Evolutionary conservation across 371 early-diverging fungal genomes (phyloP).

Genomic region (Mortierella sp.): DNA sequence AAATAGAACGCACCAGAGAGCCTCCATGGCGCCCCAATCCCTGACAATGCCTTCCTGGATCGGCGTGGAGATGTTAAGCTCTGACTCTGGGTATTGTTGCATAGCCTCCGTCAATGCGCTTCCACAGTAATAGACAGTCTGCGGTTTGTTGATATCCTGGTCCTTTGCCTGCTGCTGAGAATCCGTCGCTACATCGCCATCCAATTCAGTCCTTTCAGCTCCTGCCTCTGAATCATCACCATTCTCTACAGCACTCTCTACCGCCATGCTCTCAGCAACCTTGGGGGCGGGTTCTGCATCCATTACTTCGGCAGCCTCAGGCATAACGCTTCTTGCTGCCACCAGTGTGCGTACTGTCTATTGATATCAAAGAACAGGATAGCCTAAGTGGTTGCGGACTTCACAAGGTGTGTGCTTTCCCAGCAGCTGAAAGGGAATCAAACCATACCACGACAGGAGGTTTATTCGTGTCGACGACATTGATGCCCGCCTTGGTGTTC

Average conservation of each 20-base stretch:
- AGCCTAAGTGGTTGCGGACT: too few relatives aligned
- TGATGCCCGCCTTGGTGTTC: constrained; percentile 73
- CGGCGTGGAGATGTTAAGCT: constrained; percentile 57
- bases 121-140: constrained; percentile 57
- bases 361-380: background rate
- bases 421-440: too few relatives aligned
- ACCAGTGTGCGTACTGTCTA: constrained; percentile 43
- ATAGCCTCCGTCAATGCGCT: constrained; percentile 48
- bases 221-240: constrained; percentile 13
- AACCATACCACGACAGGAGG: constrained; percentile 66
- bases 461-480: constrained; percentile 76
- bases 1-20: constrained; percentile 68
- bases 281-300: constrained; percentile 7
- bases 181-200: constrained; percentile 1
- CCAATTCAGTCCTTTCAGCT: constrained; percentile 25
- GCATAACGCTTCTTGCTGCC: constrained; percentile 30
- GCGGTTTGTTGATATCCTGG: constrained; percentile 26
- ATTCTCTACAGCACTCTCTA: constrained; percentile 1
- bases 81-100: constrained; percentile 35
- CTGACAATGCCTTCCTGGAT: constrained; percentile 69
- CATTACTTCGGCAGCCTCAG: constrained; percentile 10
- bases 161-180: constrained; percentile 25
- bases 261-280: background rate
- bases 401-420: too few relatives aligned
- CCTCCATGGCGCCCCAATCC: constrained; percentile 84